A percentile compares a stretch with the other conserved stretches of the same genome.
phyloP scores from a whole-genome alignment of 140 eudicot genomes.

The Stevia rebaudiana region DNA sequence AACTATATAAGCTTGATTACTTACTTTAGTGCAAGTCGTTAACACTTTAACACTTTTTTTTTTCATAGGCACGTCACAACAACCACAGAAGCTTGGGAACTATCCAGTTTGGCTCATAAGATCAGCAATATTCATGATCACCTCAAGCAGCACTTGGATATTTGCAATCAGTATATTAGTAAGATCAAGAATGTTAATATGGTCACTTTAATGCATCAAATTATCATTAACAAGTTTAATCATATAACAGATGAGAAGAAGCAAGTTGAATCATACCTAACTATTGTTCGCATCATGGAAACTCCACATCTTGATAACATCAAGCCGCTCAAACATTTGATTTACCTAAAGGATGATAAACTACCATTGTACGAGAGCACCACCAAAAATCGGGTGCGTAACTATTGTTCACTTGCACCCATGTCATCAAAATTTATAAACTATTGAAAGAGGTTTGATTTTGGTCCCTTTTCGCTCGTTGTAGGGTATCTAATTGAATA shows the following conservation, averaged over 20 bases:
- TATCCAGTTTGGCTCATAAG: conserved; percentile 71
- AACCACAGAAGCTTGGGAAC: conserved; percentile 81
- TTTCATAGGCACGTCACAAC: conserved; percentile 43
- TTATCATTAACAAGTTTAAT: background rate
- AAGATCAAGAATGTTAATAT: conserved; percentile 7
- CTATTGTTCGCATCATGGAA: conserved; percentile 51
- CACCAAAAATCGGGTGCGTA: conserved; percentile 40
- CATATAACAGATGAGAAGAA: conserved; percentile 58
- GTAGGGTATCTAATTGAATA: no score
- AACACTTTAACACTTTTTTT: background rate
- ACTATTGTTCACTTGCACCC: background rate
- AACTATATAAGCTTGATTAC: no score
- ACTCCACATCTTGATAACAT: conserved; percentile 66
- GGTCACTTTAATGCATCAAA: no score
- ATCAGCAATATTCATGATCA: conserved; percentile 59
- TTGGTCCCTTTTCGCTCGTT: no score
- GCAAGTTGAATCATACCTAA: conserved; percentile 55
- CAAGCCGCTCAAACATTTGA: conserved; percentile 57
- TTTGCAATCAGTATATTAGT: conserved; percentile 57
- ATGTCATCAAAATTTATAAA: background rate
- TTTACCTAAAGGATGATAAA: conserved; percentile 59
- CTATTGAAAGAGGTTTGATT: no score
- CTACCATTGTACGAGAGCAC: conserved; percentile 60
- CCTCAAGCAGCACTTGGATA: conserved; percentile 42
- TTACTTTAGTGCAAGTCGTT: no score